Conservation (phyloP, 2,329 filamentous ascomycete species). For the Elsinoe arachidis region DNA sequence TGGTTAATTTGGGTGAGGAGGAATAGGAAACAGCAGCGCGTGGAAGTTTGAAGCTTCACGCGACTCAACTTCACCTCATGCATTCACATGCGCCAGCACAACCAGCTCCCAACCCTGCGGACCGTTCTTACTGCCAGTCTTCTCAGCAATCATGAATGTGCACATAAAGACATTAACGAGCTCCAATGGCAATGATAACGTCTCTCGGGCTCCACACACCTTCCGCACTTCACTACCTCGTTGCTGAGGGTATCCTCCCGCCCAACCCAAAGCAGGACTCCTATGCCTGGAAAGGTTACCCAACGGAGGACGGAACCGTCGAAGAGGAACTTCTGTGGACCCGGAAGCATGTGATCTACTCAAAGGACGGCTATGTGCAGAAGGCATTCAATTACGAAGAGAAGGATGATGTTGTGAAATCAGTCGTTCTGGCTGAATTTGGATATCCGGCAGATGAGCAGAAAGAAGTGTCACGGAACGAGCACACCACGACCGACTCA, state of each 20-base stretch:
- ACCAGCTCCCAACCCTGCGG: not conserved
- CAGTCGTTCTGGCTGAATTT: slow-evolving; percentile 80
- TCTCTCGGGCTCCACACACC: slow-evolving; percentile 89
- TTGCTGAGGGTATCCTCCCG: slow-evolving; percentile 69
- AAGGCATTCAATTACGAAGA: slow-evolving; percentile 79
- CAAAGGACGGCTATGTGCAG: slow-evolving; percentile 71
- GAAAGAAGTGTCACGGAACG: too few relatives aligned
- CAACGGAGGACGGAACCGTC: slow-evolving; percentile 33
- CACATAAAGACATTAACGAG: not conserved
- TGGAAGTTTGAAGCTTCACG: slow-evolving; percentile 7
- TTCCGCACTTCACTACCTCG: slow-evolving; percentile 70
- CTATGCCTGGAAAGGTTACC: slow-evolving; percentile 68
- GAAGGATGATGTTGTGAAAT: slow-evolving; percentile 77
- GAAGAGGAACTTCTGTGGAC: slow-evolving; percentile 79
- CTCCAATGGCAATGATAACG: slow-evolving; percentile 73
- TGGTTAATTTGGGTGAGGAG: not conserved
- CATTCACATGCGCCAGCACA: not conserved
- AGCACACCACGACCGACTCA: not conserved
- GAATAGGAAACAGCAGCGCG: slow-evolving; percentile 6
- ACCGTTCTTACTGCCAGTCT: not conserved
- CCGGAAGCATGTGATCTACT: slow-evolving; percentile 74
- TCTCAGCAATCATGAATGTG: slow-evolving; percentile 2
- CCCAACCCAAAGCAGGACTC: slow-evolving; percentile 54
- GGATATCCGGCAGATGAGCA: not conserved
- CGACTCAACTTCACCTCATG: slow-evolving; percentile 1